These are phyloP conservation scores for Cryptococcus floricola DNA, from an alignment of 1,284 basidiomycete species.

Conservation along the genomic window DNA sequence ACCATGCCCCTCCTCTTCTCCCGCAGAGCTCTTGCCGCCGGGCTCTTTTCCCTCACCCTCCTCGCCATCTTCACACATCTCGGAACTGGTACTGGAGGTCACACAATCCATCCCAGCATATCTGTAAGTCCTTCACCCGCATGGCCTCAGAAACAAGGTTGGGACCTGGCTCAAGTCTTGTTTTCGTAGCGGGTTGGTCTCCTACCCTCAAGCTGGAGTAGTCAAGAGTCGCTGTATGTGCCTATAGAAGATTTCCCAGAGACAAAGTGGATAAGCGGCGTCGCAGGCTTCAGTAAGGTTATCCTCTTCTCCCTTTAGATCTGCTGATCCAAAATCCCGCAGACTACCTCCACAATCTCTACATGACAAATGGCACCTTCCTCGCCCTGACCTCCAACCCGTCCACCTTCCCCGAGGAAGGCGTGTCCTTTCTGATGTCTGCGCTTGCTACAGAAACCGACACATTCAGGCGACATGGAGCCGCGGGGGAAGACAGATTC, in stretches of 20 bases:
- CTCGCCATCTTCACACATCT: neutral
- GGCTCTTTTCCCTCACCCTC: neutral
- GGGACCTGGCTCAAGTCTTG: neutral
- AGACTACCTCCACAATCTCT: constrained; percentile 58
- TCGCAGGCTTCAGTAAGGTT: constrained; percentile 28
- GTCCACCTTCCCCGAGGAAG: constrained; percentile 21
- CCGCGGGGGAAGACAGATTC: constrained; percentile 21
- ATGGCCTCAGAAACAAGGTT: neutral
- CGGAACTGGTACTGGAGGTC: neutral
- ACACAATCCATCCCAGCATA: neutral
- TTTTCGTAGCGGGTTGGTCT: neutral
- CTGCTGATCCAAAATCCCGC: neutral
- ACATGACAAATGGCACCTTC: constrained; percentile 34
- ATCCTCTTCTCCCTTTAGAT: neutral
- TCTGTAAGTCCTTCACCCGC: neutral
- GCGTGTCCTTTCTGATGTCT: constrained; percentile 11
- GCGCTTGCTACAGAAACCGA: constrained; percentile 13
- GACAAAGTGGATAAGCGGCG: constrained; percentile 16
- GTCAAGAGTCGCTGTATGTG: constrained; percentile 6
- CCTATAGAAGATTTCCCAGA: constrained; percentile 14
- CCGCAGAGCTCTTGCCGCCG: neutral
- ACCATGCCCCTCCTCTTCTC: constrained; percentile 2
- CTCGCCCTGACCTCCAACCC: constrained; percentile 35
- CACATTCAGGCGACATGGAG: constrained; percentile 5
- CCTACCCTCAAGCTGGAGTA: neutral